Conservation (phyloP, 495 filamentous ascomycete species). For the Trichoderma erinaceum region DNA sequence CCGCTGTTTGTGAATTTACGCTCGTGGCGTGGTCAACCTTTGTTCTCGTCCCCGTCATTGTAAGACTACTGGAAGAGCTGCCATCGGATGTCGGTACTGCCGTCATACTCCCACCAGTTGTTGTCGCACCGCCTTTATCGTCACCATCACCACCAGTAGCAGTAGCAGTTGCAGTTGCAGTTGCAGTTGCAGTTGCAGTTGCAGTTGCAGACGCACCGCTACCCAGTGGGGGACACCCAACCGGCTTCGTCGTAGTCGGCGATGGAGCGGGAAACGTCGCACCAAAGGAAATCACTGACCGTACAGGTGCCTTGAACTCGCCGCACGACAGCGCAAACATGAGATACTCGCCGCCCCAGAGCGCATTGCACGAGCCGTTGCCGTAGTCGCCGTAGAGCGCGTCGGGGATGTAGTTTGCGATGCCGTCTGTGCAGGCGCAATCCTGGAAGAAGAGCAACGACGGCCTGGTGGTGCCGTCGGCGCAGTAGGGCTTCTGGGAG, state of each 20-base stretch:
- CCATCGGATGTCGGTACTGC: background rate
- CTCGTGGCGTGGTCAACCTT: background rate
- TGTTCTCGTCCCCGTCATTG: background rate
- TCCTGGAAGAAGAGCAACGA: conserved; percentile 12
- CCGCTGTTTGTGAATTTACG: background rate
- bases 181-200: background rate
- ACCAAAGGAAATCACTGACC: background rate
- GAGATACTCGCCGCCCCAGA: conserved; percentile 5
- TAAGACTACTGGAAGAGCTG: background rate
- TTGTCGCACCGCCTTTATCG: no score
- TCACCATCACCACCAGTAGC: background rate
- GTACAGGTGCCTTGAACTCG: conserved; percentile 6
- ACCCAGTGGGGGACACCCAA: background rate
- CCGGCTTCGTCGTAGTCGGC: background rate
- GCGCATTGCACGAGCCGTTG: conserved; percentile 5
- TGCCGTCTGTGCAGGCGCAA: conserved; percentile 9
- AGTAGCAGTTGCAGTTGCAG: background rate
- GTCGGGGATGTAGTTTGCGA: conserved; percentile 5
- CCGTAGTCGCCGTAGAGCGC: conserved; percentile 6
- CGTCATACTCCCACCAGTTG: background rate
- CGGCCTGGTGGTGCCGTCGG: conserved; percentile 4
- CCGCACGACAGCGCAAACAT: conserved; percentile 12
- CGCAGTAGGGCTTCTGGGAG: background rate
- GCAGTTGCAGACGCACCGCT: background rate
- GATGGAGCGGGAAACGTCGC: background rate